phyloP scores from a whole-genome alignment of 257 asterid species.

The Leonotis leonurus region DNA sequence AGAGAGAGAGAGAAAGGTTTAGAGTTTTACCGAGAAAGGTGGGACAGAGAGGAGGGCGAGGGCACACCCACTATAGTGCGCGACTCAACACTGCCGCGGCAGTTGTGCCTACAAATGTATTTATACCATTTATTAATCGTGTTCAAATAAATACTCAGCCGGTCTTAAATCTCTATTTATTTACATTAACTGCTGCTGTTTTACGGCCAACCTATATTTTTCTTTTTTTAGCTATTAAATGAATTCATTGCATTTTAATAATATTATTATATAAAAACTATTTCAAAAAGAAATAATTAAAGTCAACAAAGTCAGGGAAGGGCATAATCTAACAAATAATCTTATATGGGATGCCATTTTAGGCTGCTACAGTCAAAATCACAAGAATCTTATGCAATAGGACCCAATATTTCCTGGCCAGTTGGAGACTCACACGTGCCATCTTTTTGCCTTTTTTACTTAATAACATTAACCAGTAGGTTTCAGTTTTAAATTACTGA shows the following conservation, averaged over 20 bases:
- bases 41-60: constrained; percentile 22
- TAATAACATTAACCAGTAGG: too few relatives aligned
- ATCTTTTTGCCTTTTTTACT: too few relatives aligned
- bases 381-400: constrained; percentile 14
- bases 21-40: constrained; percentile 18
- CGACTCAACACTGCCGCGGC: constrained; percentile 22
- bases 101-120: not conserved
- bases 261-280: too few relatives aligned
- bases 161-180: not conserved
- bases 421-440: not conserved
- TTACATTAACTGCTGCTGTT: not conserved
- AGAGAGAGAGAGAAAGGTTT: not conserved
- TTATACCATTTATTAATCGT: not conserved
- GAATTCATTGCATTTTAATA: not conserved
- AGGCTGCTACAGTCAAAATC: constrained; percentile 14
- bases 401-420: not conserved
- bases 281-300: too few relatives aligned
- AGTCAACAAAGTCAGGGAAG: not conserved
- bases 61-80: constrained; percentile 26
- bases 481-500: too few relatives aligned
- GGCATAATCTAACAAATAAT: not conserved
- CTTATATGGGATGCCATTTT: not conserved
- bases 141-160: not conserved
- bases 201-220: not conserved
- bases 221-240: not conserved